Evolutionary conservation across 768 basidiomycete genomes (phyloP).

Genomic region (Lactarius indigo): DNA sequence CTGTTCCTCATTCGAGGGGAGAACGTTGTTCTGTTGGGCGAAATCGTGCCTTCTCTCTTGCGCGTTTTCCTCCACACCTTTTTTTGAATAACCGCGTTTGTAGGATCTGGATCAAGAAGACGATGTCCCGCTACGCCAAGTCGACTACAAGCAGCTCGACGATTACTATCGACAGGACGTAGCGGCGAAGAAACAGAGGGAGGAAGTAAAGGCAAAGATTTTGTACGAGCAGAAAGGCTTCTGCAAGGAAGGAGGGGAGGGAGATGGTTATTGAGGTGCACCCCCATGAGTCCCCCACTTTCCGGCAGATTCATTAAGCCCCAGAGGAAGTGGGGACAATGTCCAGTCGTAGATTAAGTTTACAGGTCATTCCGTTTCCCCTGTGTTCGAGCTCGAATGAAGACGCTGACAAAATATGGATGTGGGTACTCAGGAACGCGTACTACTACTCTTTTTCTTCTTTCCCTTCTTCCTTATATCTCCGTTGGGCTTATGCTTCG

Average conservation of each 20-base stretch:
- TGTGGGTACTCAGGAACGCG: not conserved
- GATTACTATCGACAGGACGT: constrained; percentile 71
- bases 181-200: constrained; percentile 72
- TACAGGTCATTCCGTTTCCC: constrained; percentile 8
- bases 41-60: constrained; percentile 59
- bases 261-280: constrained; percentile 77
- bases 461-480: constrained; percentile 26
- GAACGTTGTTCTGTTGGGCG: constrained; percentile 95
- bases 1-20: constrained; percentile 95
- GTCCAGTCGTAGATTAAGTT: constrained; percentile 31
- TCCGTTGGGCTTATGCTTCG: constrained; percentile 24
- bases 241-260: constrained; percentile 93
- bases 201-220: constrained; percentile 78
- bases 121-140: constrained; percentile 72
- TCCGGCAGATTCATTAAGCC: constrained; percentile 41
- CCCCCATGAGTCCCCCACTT: constrained; percentile 10
- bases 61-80: not conserved
- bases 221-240: constrained; percentile 85
- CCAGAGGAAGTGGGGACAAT: constrained; percentile 23
- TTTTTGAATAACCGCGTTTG: not conserved
- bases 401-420: constrained; percentile 1
- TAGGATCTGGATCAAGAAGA: constrained; percentile 94
- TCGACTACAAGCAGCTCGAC: constrained; percentile 66
- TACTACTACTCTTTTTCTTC: constrained; percentile 22
- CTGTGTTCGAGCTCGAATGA: not conserved